Percentiles rank a stretch among this genome's conserved stretches.
Evolutionary conservation across 1,139 yeast genomes (phyloP).

Genomic region (Candida sp.): DNA sequence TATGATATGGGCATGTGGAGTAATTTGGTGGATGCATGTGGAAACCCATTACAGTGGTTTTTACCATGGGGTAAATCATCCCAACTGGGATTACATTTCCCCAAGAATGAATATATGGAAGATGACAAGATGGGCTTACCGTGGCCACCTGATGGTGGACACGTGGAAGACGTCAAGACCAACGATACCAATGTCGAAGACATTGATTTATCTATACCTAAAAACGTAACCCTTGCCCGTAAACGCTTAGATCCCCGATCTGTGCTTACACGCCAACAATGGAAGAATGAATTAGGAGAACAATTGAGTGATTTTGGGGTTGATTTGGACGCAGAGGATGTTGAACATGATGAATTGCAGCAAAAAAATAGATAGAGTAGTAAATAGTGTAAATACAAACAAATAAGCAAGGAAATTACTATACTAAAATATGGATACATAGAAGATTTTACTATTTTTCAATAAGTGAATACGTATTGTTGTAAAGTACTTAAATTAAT

Average conservation of each 20-base stretch:
- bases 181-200: constrained; percentile 17
- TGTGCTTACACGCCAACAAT: constrained; percentile 39
- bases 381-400: too few relatives aligned
- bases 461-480: too few relatives aligned
- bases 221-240: constrained; percentile 17
- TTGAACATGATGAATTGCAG: constrained; percentile 14
- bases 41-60: constrained; percentile 63
- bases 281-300: constrained; percentile 85
- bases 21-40: constrained; percentile 51
- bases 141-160: constrained; percentile 89
- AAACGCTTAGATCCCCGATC: constrained; percentile 25
- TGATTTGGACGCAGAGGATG: constrained; percentile 62
- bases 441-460: too few relatives aligned
- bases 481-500: too few relatives aligned
- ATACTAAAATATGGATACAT: too few relatives aligned
- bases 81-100: constrained; percentile 44
- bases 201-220: constrained; percentile 11
- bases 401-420: too few relatives aligned
- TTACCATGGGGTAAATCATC: constrained; percentile 63
- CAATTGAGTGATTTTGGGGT: constrained; percentile 83
- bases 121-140: constrained; percentile 66
- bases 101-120: constrained; percentile 49
- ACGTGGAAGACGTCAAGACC: constrained; percentile 27
- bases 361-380: too few relatives aligned
- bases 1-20: constrained; percentile 66